Evolutionary conservation across 805 yeast genomes (phyloP).

Genomic region (Nakazawaea ishiwadae): DNA sequence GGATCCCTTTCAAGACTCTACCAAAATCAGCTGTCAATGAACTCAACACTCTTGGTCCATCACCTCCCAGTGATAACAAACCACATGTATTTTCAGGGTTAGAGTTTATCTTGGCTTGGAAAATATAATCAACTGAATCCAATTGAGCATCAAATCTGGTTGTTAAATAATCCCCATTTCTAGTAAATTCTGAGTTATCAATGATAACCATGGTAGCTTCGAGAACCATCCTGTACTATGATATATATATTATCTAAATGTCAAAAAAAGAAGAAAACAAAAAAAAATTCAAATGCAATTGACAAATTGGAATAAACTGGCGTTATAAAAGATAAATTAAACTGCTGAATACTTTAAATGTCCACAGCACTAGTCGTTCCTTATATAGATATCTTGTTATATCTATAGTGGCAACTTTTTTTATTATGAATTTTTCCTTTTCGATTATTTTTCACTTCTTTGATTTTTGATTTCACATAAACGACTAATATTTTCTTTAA

Average conservation of each 20-base stretch:
- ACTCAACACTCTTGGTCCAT: conserved; percentile 79
- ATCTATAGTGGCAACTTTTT: neutral
- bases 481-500: neutral
- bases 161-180: conserved; percentile 91
- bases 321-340: too few species aligned
- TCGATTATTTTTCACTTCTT: neutral
- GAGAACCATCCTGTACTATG: conserved; percentile 62
- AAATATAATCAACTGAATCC: conserved; percentile 83
- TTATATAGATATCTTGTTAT: too few species aligned
- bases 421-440: too few species aligned
- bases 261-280: too few species aligned
- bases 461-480: neutral
- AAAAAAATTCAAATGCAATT: too few species aligned
- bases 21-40: conserved; percentile 88
- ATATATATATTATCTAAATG: neutral
- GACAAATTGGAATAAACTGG: too few species aligned
- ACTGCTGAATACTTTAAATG: too few species aligned
- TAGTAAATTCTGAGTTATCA: conserved; percentile 93
- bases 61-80: conserved; percentile 81
- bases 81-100: conserved; percentile 97
- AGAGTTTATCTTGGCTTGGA: conserved; percentile 77
- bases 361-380: too few species aligned
- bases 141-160: conserved; percentile 89
- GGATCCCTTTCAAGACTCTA: conserved; percentile 76
- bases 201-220: conserved; percentile 95